Evolutionary conservation across 208 protist genomes (phyloP).

Genomic region (Leishmania martiniquensis): DNA sequence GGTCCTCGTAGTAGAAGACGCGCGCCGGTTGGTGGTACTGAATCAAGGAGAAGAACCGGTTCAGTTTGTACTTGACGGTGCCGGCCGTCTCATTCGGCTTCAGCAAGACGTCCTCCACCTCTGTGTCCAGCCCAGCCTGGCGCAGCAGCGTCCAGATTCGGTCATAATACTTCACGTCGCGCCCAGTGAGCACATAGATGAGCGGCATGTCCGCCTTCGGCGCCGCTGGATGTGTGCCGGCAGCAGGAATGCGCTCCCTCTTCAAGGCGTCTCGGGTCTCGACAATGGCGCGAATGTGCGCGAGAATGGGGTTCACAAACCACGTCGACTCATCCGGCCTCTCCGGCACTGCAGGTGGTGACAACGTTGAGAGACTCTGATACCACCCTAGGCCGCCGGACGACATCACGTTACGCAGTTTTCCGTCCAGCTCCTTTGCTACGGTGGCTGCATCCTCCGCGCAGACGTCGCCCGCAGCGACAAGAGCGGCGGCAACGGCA

Average conservation of each 20-base stretch:
- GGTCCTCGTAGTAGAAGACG: constrained; percentile 87
- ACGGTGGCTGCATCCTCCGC: constrained; percentile 2
- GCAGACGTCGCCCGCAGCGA: neutral
- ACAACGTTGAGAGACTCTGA: constrained; percentile 69
- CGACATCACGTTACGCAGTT: constrained; percentile 38
- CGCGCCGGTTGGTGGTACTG: constrained; percentile 38
- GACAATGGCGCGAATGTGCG: constrained; percentile 37
- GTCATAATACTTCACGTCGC: constrained; percentile 58
- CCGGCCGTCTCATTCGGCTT: constrained; percentile 73
- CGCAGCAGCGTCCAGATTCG: constrained; percentile 67
- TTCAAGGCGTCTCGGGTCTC: constrained; percentile 2
- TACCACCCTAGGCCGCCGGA: constrained; percentile 80
- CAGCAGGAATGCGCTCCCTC: neutral
- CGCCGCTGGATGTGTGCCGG: neutral
- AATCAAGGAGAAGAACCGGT: constrained; percentile 61
- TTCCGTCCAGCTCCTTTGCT: constrained; percentile 34
- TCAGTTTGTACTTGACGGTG: constrained; percentile 77
- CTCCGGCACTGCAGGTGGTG: constrained; percentile 65
- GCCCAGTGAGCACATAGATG: constrained; percentile 74
- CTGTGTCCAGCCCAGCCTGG: constrained; percentile 41
- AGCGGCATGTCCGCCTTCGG: constrained; percentile 17
- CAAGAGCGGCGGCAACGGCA: constrained; percentile 35
- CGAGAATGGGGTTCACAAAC: constrained; percentile 33
- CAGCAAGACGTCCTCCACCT: constrained; percentile 58
- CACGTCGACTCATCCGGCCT: constrained; percentile 31